Conservation (phyloP, 2,329 filamentous ascomycete genomes). For the Calonectria pauciramosa region DNA sequence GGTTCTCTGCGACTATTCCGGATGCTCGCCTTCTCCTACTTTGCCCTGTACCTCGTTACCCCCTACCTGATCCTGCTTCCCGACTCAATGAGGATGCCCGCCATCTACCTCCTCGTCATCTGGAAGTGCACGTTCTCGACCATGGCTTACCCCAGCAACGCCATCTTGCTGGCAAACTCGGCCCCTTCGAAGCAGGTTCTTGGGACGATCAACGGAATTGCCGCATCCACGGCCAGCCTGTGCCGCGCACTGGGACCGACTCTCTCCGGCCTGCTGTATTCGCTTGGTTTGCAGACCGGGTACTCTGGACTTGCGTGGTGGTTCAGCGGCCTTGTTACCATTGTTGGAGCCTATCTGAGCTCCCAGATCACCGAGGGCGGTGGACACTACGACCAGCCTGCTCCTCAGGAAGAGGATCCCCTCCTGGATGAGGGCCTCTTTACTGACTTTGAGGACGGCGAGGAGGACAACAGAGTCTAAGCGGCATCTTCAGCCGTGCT, state of each 20-base stretch:
- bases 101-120: constrained; percentile 82
- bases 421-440: constrained; percentile 49
- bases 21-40: constrained; percentile 85
- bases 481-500: neutral
- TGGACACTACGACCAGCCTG: constrained; percentile 57
- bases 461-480: constrained; percentile 49
- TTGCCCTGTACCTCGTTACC: constrained; percentile 86
- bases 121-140: constrained; percentile 96
- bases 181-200: constrained; percentile 87
- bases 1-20: constrained; percentile 88
- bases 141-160: constrained; percentile 90
- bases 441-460: constrained; percentile 50
- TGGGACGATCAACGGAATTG: constrained; percentile 92
- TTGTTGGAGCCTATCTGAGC: constrained; percentile 81
- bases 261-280: constrained; percentile 87
- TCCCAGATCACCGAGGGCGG: constrained; percentile 79
- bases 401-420: constrained; percentile 56
- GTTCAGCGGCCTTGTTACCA: constrained; percentile 83
- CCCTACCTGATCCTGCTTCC: constrained; percentile 93
- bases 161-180: constrained; percentile 90
- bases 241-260: constrained; percentile 91
- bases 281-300: constrained; percentile 81
- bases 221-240: constrained; percentile 90
- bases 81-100: constrained; percentile 75
- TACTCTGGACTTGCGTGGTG: constrained; percentile 96